Evolutionary conservation across 805 yeast genomes (phyloP).

Genomic region (Brettanomyces custersianus): DNA sequence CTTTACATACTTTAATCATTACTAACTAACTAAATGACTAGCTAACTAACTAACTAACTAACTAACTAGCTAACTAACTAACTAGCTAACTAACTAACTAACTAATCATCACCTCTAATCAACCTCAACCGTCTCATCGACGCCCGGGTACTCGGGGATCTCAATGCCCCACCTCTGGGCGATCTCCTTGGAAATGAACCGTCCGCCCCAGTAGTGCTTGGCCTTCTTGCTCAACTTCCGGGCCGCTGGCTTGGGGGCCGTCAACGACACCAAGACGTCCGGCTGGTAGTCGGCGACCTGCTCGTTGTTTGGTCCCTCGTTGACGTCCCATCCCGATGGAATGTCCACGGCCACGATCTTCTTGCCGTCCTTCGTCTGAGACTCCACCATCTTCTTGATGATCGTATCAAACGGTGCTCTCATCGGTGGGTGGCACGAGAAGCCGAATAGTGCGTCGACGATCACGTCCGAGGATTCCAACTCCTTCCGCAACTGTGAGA

Average conservation of each 20-base stretch:
- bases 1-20: too few species aligned
- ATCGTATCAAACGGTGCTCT: constrained; percentile 63
- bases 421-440: constrained; percentile 84
- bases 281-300: constrained; percentile 38
- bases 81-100: too few species aligned
- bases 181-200: constrained; percentile 61
- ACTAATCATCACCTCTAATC: background rate
- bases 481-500: constrained; percentile 15
- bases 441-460: constrained; percentile 86
- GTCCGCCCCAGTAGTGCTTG: constrained; percentile 81
- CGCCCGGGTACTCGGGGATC: constrained; percentile 49
- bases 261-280: constrained; percentile 63
- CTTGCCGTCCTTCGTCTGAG: constrained; percentile 19
- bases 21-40: too few species aligned
- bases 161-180: constrained; percentile 69
- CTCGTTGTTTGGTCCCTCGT: constrained; percentile 57
- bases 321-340: constrained; percentile 98
- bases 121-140: constrained; percentile 43
- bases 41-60: too few species aligned
- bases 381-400: constrained; percentile 29
- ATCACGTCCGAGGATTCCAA: constrained; percentile 35
- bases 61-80: too few species aligned
- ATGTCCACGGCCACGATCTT: constrained; percentile 81
- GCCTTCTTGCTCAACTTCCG: constrained; percentile 29
- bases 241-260: constrained; percentile 93